Conservation (phyloP, 441 rosid genomes). For the Melastoma candidum region DNA sequence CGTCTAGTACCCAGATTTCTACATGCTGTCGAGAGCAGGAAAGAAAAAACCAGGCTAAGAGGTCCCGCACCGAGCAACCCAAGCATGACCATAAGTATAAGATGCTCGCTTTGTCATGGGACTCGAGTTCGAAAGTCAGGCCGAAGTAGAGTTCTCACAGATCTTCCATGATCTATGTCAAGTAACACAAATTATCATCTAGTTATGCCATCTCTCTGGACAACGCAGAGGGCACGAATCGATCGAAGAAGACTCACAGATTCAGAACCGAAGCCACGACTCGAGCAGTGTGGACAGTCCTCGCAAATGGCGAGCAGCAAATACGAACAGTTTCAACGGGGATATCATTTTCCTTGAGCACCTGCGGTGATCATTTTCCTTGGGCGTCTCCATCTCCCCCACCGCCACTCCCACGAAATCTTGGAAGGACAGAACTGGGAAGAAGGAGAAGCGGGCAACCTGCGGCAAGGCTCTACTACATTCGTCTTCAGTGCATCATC, state of each 20-base stretch:
- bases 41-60: neutral
- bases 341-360: constrained; percentile 44
- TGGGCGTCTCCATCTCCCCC: too few species aligned
- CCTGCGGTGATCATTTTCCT: constrained; percentile 24
- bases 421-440: too few species aligned
- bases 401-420: too few species aligned
- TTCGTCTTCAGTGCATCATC: too few species aligned
- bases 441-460: too few species aligned
- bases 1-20: constrained; percentile 30
- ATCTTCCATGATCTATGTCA: constrained; percentile 50
- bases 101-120: constrained; percentile 65
- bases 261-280: constrained; percentile 59
- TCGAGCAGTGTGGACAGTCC: constrained; percentile 77
- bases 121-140: constrained; percentile 64
- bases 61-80: neutral
- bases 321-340: constrained; percentile 54
- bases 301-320: constrained; percentile 83
- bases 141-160: constrained; percentile 91
- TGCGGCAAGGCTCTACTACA: too few species aligned
- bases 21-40: constrained; percentile 29
- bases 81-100: neutral
- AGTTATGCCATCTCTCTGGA: neutral
- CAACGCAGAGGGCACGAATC: neutral
- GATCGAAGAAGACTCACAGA: constrained; percentile 26
- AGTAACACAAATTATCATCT: neutral